A percentile compares a stretch with the other conserved stretches of the same genome.
phyloP scores from a whole-genome alignment of 108 stramenopile genomes.

The Nitzschia putrida region DNA sequence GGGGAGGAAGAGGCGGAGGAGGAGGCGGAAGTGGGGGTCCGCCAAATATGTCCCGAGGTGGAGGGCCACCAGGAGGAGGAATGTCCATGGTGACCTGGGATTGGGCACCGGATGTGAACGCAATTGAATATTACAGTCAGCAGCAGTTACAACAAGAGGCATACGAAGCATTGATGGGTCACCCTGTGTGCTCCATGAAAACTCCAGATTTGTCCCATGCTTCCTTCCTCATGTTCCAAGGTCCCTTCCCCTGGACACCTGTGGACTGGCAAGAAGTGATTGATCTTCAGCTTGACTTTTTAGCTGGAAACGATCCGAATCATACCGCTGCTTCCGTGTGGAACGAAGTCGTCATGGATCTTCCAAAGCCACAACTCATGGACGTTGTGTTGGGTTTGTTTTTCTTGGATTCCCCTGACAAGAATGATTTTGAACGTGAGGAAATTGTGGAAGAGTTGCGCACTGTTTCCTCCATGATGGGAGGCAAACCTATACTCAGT shows the following conservation, averaged over 20 bases:
- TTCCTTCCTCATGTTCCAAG: not conserved
- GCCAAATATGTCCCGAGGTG: not conserved
- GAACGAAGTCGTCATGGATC: slow-evolving; percentile 16
- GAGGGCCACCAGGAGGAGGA: too few relatives aligned
- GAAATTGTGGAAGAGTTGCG: not conserved
- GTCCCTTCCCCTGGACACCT: not conserved
- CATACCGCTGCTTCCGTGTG: not conserved
- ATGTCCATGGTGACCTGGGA: not conserved
- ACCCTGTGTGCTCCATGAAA: not conserved
- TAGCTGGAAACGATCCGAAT: not conserved
- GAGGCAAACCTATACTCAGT: not conserved
- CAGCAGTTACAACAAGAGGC: not conserved
- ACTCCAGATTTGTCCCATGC: not conserved
- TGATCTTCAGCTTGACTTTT: not conserved
- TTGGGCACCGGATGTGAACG: not conserved
- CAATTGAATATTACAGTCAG: not conserved
- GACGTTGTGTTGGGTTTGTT: slow-evolving; percentile 10
- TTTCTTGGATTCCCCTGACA: not conserved
- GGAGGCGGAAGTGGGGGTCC: not conserved
- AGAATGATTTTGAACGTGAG: not conserved
- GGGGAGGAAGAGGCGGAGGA: not conserved
- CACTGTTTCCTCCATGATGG: not conserved
- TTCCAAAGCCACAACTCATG: slow-evolving; percentile 1
- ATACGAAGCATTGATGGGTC: not conserved
- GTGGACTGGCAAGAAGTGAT: not conserved